Percentiles rank a stretch among this genome's conserved stretches.
Conservation (phyloP, 805 yeast genomes). For the Ogataea naganishii region DNA sequence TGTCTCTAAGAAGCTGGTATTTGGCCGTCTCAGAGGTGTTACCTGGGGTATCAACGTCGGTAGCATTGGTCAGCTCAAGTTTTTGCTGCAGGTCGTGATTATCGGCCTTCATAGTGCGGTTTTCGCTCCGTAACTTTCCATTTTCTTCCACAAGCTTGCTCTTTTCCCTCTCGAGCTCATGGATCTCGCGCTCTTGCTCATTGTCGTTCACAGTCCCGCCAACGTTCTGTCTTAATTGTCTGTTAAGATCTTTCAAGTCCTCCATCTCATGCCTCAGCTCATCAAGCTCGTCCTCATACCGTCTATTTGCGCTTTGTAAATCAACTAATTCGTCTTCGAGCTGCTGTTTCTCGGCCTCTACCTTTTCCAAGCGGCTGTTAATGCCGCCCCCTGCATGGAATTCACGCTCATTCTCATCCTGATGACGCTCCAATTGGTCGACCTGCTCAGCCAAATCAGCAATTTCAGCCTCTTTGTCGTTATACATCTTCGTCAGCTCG, state of each 20-base stretch:
- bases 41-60: too few relatives aligned
- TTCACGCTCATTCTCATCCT: slow-evolving; percentile 18
- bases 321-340: slow-evolving; percentile 5
- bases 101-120: slow-evolving; percentile 3
- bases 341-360: slow-evolving; percentile 8
- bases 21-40: too few relatives aligned
- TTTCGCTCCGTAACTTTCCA: slow-evolving; percentile 1
- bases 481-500: slow-evolving; percentile 18
- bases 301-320: slow-evolving; percentile 3
- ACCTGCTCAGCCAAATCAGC: neutral
- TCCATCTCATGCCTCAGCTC: slow-evolving; percentile 5
- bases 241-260: slow-evolving; percentile 6
- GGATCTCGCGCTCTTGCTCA: slow-evolving; percentile 2
- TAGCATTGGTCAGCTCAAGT: too few relatives aligned
- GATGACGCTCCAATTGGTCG: slow-evolving; percentile 11
- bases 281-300: slow-evolving; percentile 16
- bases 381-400: slow-evolving; percentile 11
- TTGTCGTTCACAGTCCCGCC: slow-evolving; percentile 1
- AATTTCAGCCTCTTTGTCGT: slow-evolving; percentile 8
- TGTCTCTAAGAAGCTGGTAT: too few relatives aligned
- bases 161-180: slow-evolving; percentile 7
- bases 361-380: slow-evolving; percentile 7
- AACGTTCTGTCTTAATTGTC: slow-evolving; percentile 1
- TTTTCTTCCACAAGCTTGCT: slow-evolving; percentile 4
- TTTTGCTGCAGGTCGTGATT: too few relatives aligned